A percentile compares a stretch with the other conserved stretches of the same genome.
phyloP scores from a whole-genome alignment of 2,329 filamentous ascomycete species.

The Penicillium vulpinum region DNA sequence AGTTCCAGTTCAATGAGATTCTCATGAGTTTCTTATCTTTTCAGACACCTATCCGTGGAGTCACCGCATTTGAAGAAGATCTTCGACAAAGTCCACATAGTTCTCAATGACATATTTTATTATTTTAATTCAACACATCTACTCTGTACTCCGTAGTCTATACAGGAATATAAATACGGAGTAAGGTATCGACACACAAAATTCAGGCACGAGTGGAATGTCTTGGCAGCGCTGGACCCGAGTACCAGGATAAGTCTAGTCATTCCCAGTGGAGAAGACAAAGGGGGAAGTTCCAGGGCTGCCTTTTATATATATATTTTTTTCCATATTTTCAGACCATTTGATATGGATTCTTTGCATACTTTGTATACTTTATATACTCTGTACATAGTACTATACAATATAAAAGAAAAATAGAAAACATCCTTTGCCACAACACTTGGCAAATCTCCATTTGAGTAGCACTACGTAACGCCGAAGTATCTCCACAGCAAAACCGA shows the following conservation, averaged over 20 bases:
- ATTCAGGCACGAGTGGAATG: not conserved
- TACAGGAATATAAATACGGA: not conserved
- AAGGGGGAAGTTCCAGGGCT: not conserved
- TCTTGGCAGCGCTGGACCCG: slow-evolving; percentile 17
- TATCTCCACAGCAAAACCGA: not conserved
- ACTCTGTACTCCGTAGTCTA: no score
- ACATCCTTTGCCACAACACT: not conserved
- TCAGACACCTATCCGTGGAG: slow-evolving; percentile 31
- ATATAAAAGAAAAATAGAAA: not conserved
- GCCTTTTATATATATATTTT: no score
- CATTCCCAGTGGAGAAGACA: slow-evolving; percentile 12
- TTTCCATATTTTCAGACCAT: not conserved
- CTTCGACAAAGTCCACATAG: slow-evolving; percentile 15
- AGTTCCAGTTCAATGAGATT: slow-evolving; percentile 43
- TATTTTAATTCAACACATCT: not conserved
- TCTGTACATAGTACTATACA: no score
- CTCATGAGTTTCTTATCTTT: slow-evolving; percentile 41
- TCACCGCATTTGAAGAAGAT: slow-evolving; percentile 37
- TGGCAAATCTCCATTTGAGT: no score
- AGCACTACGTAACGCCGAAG: not conserved
- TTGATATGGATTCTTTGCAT: not conserved
- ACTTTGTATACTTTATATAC: no score
- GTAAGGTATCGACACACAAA: not conserved
- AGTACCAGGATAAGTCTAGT: slow-evolving; percentile 21
- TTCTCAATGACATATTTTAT: not conserved